Base-by-base conservation (phyloP, 2,329 filamentous ascomycete genomes). In the Fusarium ambrosium region DNA sequence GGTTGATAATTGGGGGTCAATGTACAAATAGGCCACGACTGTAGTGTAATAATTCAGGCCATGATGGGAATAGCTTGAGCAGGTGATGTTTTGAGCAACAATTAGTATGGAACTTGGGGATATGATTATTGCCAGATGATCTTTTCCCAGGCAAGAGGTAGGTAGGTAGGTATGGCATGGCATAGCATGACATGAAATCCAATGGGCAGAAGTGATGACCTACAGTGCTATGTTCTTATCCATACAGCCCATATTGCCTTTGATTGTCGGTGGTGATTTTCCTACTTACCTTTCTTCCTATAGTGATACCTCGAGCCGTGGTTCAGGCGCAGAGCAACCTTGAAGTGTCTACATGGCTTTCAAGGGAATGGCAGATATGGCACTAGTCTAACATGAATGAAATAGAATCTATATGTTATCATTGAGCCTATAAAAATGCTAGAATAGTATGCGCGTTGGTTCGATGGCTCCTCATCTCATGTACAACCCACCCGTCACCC, bases 351-450 rank as follows among this genome's bases (percentile, higher is more conserved):
- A 34, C 10, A n/a, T 16, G 16, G 10, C 48, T 32, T 29, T 27
- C 48, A 32, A 29, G 18, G 24, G 18, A 10, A 29, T 29, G 27
- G 24, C 16, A 4, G 6, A 53, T 11, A 11, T 20, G 9, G 24
- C 24, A 29, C 43, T 48, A 2, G 10, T n/a, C 16, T 27, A 16
- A 29, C 24, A 22, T 0, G 9, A 32, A 55, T 55, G 22, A 55
- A 32, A 18, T 55, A 55, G 18, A 45, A 32, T 55, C 27, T 55
- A 55, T 53, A 20, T 32, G 27, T 32, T 53, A 70, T 70, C 69
- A 68, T 71, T 60, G 60, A 61, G 60, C 62, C 72, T 79, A 77
- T 71, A 53, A 48, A 74, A 70, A 71, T 68, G 61, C 63, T 63
- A 29, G 51, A 55, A 55, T 55, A 14, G 51, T 56, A 60, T 45